These are phyloP conservation scores for Hericium alpestre DNA, from an alignment of 768 basidiomycete genomes.

Conservation along the genomic window DNA sequence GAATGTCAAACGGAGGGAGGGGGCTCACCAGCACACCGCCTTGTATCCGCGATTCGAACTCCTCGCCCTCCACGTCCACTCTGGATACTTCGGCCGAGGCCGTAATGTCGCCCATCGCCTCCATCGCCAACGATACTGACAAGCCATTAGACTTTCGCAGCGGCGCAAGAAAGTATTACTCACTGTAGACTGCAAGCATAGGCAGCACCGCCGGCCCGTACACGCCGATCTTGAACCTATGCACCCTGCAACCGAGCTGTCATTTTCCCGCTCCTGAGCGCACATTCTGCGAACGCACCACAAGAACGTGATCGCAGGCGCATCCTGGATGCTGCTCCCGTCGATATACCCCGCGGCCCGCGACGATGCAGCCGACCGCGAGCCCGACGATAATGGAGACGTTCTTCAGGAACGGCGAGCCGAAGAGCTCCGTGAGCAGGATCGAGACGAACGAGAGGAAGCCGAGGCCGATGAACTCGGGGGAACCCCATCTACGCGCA, in stretches of 20 bases:
- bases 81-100: constrained; percentile 76
- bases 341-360: constrained; percentile 72
- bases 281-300: constrained; percentile 32
- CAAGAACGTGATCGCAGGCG: constrained; percentile 74
- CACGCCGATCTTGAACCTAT: constrained; percentile 65
- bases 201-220: constrained; percentile 63
- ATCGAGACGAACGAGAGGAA: constrained; percentile 75
- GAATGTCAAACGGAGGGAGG: neutral
- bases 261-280: neutral
- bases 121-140: constrained; percentile 64
- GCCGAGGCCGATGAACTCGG: constrained; percentile 78
- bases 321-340: constrained; percentile 46
- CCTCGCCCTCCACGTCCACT: constrained; percentile 57
- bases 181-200: constrained; percentile 51
- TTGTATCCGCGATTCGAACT: constrained; percentile 76
- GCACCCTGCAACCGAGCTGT: constrained; percentile 35
- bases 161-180: constrained; percentile 11
- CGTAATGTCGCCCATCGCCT: constrained; percentile 78
- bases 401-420: constrained; percentile 78
- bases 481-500: constrained; percentile 55
- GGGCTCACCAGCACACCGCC: constrained; percentile 61
- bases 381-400: constrained; percentile 68
- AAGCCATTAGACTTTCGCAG: neutral
- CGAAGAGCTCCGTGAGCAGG: constrained; percentile 72
- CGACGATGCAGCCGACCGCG: constrained; percentile 69